Evolutionary conservation across 441 rosid species (phyloP), one percentile per base, ranked within the genome.

Genomic region (Pelargonium myrrhifolium): DNA sequence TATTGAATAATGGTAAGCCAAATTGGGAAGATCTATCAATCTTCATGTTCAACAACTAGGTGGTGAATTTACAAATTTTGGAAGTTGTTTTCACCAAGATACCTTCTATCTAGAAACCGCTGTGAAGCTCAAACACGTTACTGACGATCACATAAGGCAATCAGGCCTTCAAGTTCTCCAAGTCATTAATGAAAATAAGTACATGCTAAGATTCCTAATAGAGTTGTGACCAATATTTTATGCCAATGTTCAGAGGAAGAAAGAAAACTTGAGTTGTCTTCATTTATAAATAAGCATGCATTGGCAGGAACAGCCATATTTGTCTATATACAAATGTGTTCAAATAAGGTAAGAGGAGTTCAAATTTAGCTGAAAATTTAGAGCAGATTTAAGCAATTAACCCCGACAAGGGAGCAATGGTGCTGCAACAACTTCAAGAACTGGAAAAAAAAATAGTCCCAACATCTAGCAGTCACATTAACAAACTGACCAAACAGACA

Each of bases 1-100:
- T 8, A 55, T 55, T 26, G 73, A 73, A 20, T 76, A 82, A 67
- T 26, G 70, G 49, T 69, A 79, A 65, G 61, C 64, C 14, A 71
- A 71, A 40, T 17, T 67, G 9, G 85, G 79, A 72, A 86, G n/a
- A 83, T 67, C 76, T 71, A 60, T 77, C 79, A 80, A 75, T 74
- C 82, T 66, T 35, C 58, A 24, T 39, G 24, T 65, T 65, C 1
- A n/a, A 37, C 22, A 66, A 31, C 55, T 45, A 58, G 9, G 11
- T 7, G 3, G 56, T 42, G 37, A 37, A 28, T 63, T 63, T 63
- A 15, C 35, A n/a, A 9, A 14, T n/a, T 43, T 40, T 64, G 10
- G 8, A 43, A 22, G 21, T 2, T 10, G 4, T 17, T 22, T 37
- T 37, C 40, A 56, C 39, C 26, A 58, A 64, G 28, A 42, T 42